phyloP scores from a whole-genome alignment of 306 rosid species.

The Carpinus fangiana region DNA sequence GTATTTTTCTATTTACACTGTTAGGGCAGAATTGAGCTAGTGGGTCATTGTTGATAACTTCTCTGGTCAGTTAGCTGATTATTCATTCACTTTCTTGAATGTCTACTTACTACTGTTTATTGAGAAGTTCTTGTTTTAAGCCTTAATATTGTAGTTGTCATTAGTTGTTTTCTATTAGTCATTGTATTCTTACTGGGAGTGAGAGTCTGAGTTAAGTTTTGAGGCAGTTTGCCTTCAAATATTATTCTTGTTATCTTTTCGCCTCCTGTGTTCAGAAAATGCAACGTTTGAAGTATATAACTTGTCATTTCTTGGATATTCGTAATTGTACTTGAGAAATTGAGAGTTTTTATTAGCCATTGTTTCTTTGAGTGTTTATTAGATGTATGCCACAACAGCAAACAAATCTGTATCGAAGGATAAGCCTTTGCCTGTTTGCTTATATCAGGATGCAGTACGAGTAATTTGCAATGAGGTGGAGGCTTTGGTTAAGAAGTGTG shows the following conservation, averaged over 20 bases:
- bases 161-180: background rate
- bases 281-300: background rate
- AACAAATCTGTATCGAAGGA: constrained; percentile 10
- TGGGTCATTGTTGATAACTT: background rate
- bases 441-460: constrained; percentile 77
- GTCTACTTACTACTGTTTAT: background rate
- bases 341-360: constrained; percentile 4
- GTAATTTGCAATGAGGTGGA: constrained; percentile 86
- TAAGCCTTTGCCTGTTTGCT: constrained; percentile 36
- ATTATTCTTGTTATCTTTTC: background rate
- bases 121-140: background rate
- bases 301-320: constrained; percentile 16
- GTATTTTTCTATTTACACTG: background rate
- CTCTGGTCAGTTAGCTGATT: background rate
- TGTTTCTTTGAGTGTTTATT: constrained; percentile 27
- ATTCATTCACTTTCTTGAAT: background rate
- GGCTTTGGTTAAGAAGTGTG: constrained; percentile 82
- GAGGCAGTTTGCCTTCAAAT: background rate
- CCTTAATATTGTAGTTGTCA: background rate
- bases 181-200: background rate
- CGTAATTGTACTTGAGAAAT: constrained; percentile 6
- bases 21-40: background rate
- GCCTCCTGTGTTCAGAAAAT: background rate
- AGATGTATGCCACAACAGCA: background rate
- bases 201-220: background rate